A percentile compares a stretch with the other conserved stretches of the same genome.
These are phyloP conservation scores for Aspergillus flavus DNA, from an alignment of 2,329 filamentous ascomycete genomes.

Conservation along the genomic window DNA sequence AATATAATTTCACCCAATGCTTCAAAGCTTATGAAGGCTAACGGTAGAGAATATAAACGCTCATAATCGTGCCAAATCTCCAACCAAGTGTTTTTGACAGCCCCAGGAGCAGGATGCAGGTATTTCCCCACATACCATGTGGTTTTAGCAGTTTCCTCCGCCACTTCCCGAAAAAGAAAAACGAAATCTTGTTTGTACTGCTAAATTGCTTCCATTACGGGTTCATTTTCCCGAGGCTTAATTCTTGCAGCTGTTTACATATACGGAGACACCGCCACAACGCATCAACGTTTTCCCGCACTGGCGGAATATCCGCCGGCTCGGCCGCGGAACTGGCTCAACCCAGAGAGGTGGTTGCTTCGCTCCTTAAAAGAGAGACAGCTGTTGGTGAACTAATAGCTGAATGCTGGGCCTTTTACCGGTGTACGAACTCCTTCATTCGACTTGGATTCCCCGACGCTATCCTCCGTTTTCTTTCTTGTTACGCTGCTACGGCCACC, in stretches of 20 bases:
- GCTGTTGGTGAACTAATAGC: neutral
- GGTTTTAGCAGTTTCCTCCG: neutral
- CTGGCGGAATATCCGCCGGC: conserved; percentile 27
- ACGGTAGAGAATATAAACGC: neutral
- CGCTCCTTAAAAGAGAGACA: conserved; percentile 15
- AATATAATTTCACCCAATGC: neutral
- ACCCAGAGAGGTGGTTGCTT: conserved; percentile 18
- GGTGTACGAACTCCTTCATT: neutral
- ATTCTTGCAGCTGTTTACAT: neutral
- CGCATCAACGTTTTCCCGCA: conserved; percentile 35
- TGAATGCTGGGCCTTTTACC: neutral
- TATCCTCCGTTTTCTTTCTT: neutral
- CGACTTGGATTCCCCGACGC: neutral
- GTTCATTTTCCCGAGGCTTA: neutral
- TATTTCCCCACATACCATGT: neutral
- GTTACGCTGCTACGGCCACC: neutral
- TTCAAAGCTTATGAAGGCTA: neutral
- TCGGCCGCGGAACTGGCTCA: conserved; percentile 36
- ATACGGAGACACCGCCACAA: conserved; percentile 27
- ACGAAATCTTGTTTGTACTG: neutral
- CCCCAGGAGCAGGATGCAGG: neutral
- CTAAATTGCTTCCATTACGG: neutral
- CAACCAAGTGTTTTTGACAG: neutral
- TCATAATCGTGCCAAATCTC: neutral
- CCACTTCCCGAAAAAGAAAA: neutral